Percentiles rank a stretch among this genome's conserved stretches.
Evolutionary conservation across 768 basidiomycete species (phyloP).

Genomic region (Agrocybe pediades): DNA sequence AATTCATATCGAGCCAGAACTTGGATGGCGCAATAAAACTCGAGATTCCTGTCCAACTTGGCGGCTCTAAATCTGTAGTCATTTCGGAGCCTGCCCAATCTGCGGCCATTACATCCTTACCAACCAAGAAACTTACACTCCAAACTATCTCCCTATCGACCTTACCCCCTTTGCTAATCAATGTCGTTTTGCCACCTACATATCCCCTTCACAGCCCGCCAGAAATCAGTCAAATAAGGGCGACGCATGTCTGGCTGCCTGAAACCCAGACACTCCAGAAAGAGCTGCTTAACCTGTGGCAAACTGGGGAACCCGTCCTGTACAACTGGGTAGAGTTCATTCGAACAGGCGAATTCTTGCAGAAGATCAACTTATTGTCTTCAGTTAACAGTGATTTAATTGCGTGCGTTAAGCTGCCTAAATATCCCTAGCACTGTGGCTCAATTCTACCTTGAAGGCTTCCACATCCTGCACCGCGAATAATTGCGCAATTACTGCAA

Average conservation of each 20-base stretch:
- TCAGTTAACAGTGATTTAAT: slow-evolving; percentile 33
- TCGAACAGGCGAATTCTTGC: slow-evolving; percentile 65
- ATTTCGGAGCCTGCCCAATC: slow-evolving; percentile 30
- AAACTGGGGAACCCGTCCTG: slow-evolving; percentile 58
- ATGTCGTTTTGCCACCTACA: slow-evolving; percentile 47
- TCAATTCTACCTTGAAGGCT: slow-evolving; percentile 38
- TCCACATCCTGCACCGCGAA: slow-evolving; percentile 55
- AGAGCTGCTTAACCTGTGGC: slow-evolving; percentile 58
- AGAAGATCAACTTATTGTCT: slow-evolving; percentile 39
- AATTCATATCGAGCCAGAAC: slow-evolving; percentile 53
- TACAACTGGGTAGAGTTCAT: slow-evolving; percentile 77
- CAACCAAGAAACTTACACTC: slow-evolving; percentile 12
- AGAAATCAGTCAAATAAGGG: slow-evolving; percentile 51
- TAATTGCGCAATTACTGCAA: slow-evolving; percentile 49
- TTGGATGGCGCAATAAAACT: slow-evolving; percentile 48
- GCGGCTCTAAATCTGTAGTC: slow-evolving; percentile 37
- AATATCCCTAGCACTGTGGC: not conserved
- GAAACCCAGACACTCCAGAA: slow-evolving; percentile 34
- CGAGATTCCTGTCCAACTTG: slow-evolving; percentile 68
- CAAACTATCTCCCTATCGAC: slow-evolving; percentile 41
- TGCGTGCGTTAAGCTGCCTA: slow-evolving; percentile 30
- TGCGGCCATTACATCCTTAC: not conserved
- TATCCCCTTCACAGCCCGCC: slow-evolving; percentile 64
- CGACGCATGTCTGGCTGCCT: slow-evolving; percentile 63
- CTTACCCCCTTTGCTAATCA: slow-evolving; percentile 66